Conservation (phyloP, 2,329 filamentous ascomycete genomes). For the Juglanconis oblonga region DNA sequence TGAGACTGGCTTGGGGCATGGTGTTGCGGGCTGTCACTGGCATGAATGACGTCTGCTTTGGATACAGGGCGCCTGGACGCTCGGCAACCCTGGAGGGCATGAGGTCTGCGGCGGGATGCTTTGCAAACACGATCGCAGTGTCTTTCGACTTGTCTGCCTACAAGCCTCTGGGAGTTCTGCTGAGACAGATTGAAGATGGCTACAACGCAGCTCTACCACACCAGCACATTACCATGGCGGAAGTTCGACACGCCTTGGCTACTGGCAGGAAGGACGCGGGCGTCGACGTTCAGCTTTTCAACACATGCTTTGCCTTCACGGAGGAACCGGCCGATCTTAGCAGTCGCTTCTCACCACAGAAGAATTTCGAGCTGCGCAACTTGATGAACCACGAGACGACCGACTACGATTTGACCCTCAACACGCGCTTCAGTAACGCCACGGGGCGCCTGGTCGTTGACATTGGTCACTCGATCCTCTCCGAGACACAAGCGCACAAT, state of each 20-base stretch:
- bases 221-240: constrained; percentile 43
- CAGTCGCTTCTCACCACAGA: constrained; percentile 29
- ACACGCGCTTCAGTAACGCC: constrained; percentile 36
- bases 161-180: constrained; percentile 30
- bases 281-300: constrained; percentile 38
- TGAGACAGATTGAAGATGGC: constrained; percentile 32
- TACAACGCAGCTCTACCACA: constrained; percentile 32
- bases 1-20: constrained; percentile 60
- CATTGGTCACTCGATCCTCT: constrained; percentile 42
- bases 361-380: constrained; percentile 30
- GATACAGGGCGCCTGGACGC: constrained; percentile 45
- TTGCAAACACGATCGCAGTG: constrained; percentile 39
- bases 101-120: constrained; percentile 43
- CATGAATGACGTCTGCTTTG: constrained; percentile 52
- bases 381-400: constrained; percentile 40
- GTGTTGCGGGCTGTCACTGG: constrained; percentile 54
- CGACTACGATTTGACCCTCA: constrained; percentile 45
- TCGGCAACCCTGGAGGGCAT: constrained; percentile 41
- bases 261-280: constrained; percentile 34
- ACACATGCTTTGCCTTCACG: constrained; percentile 48
- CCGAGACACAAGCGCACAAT: constrained; percentile 41
- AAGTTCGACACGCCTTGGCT: constrained; percentile 44
- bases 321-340: constrained; percentile 36
- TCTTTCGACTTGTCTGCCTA: constrained; percentile 30
- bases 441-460: constrained; percentile 40